Evolutionary conservation across 495 filamentous ascomycete genomes (phyloP), one percentile per base, ranked within the genome.

Genomic region (Podospora conica): DNA sequence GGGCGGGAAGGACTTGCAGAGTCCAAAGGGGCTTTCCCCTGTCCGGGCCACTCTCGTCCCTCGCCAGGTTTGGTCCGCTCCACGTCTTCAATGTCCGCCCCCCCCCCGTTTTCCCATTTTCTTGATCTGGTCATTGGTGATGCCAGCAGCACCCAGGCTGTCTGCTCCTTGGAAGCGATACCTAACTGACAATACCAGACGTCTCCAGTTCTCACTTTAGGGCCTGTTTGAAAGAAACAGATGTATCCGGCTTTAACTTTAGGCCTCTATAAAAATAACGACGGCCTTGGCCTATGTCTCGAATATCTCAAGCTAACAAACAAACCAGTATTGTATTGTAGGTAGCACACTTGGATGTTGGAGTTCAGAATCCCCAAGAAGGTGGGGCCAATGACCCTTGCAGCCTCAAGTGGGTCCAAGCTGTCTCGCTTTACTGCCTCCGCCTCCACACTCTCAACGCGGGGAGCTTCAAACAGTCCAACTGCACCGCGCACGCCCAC

Each of bases 11-110:
- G n/a, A n/a, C n/a, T n/a, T n/a, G n/a, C n/a, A n/a, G n/a, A n/a
- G n/a, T 27, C 25, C 25, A 27, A 33, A 10, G 29, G 29, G n/a
- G n/a, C 63, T 74, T 74, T 23, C 72, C 72, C 21, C 63, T 29
- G 61, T 98, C 93, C 93, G n/a, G n/a, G n/a, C n/a, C 93, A 97
- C 73, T 96, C 94, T 40, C 92, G 84, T n/a, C 85, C 82, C 66
- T 92, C 90, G 0, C 92, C 93, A 56, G 84, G 86, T 73, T 87
- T 90, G 56, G 82, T 82, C 94, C 95, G 98, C 68, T 76, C 83
- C 12, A 96, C 89, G 72, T 92, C 86, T 28, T 89, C 88, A 62
- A 86, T 82, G 68, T 88, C 83, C 65, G 81, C 81, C 65, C 83
- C 84, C 1, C 82, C 82, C 25, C 87, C 85, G 55, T 84, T 88